Evolutionary conservation across 176 grass and related monocot genomes (phyloP), one percentile per base, ranked within the genome.

Genomic region (Phoenix dactylifera): DNA sequence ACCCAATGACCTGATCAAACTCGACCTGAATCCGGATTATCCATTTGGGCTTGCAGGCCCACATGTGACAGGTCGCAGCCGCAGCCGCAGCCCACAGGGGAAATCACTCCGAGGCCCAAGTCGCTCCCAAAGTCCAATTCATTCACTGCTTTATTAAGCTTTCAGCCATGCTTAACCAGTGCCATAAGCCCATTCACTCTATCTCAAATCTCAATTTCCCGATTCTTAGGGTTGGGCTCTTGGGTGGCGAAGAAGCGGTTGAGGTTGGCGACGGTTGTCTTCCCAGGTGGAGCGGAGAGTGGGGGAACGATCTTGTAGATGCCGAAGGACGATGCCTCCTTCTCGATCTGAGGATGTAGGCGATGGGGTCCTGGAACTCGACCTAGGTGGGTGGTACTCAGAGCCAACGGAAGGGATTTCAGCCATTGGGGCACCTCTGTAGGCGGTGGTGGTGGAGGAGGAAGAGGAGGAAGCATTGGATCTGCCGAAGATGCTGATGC

Each of bases 241-340:
- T 79, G 80, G 35, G 84, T 79, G 59, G 88, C 62, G 87, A 98
- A 92, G 73, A 87, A 92, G 79, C 93, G 87, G 53, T 87, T 75
- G 66, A 98, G 70, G 70, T 85, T 89, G 54, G 81, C 63, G 73
- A 98, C 64, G n/a, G 79, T 76, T 15, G 73, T 51, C 72, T 90
- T 90, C 70, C 82, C 73, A 58, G 93, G 72, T 18, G 93, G 76
- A 19, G 67, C 58, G 15, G 78, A 65, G 55, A 77, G 69, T 24
- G 93, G 93, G 17, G 87, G 87, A 0, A 98, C 77, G 39, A 98
- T 79, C 84, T 98, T 98, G 73, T 87, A 98, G 66, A 90, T 76
- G 44, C 87, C 87, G 70, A 69, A 98, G 66, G 73, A 62, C 23
- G 84, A 80, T 3, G 84, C 93, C 61, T 59, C 59, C 61, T 80